phyloP scores from a whole-genome alignment of 1,284 basidiomycete species.

The Pisolithus thermaeus region DNA sequence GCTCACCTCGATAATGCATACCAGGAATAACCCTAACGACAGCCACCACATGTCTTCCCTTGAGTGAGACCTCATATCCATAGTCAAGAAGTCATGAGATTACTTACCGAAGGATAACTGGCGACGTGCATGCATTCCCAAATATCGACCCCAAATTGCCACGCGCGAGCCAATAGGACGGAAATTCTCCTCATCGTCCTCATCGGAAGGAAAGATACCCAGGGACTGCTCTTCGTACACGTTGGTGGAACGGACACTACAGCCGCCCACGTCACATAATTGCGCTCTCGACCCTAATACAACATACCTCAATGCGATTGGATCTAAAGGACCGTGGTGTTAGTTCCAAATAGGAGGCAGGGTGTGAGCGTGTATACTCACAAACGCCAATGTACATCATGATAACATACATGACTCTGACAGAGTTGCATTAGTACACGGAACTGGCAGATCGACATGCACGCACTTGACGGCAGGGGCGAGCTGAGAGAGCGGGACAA shows the following conservation, averaged over 20 bases:
- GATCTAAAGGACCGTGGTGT: conserved; percentile 38
- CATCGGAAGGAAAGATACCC: conserved; percentile 61
- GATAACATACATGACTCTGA: conserved; percentile 76
- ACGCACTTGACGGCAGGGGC: conserved; percentile 83
- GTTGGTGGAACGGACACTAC: conserved; percentile 91
- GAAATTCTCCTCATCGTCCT: conserved; percentile 47
- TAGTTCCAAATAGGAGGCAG: conserved; percentile 3
- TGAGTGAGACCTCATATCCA: conserved; percentile 3
- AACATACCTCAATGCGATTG: conserved; percentile 66
- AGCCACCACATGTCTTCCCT: conserved; percentile 86
- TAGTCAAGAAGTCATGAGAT: background rate
- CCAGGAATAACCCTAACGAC: conserved; percentile 66
- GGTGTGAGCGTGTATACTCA: conserved; percentile 32
- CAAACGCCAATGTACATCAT: conserved; percentile 86
- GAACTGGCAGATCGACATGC: background rate
- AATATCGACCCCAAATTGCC: conserved; percentile 70
- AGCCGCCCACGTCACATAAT: background rate
- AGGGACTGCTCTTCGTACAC: conserved; percentile 92
- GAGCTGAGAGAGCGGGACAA: conserved; percentile 64
- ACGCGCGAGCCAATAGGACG: conserved; percentile 43
- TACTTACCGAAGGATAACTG: conserved; percentile 81
- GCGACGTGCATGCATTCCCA: conserved; percentile 74
- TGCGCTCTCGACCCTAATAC: background rate
- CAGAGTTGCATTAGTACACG: conserved; percentile 8
- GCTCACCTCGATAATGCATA: conserved; percentile 84